A percentile compares a stretch with the other conserved stretches of the same genome.
Conservation (phyloP, 257 asterid genomes). For the Penstemon eatonii region DNA sequence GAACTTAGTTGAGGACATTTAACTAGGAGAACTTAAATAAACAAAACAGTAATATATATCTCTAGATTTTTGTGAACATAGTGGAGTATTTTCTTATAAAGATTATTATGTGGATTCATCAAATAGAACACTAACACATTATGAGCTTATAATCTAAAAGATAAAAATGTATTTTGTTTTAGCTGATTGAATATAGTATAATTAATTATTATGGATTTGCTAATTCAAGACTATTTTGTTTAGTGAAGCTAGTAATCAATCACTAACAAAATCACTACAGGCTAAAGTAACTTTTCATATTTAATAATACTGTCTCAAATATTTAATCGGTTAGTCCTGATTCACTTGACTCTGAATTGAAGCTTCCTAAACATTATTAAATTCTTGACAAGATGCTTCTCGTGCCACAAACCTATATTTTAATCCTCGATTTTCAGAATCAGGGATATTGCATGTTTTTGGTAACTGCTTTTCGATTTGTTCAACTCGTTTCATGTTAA, state of each 20-base stretch:
- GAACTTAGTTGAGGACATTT: constrained; percentile 39
- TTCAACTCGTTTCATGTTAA: no score
- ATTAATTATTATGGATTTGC: background rate
- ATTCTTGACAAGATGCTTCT: constrained; percentile 43
- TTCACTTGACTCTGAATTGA: constrained; percentile 21
- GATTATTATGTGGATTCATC: no score
- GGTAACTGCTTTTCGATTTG: no score
- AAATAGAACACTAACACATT: no score
- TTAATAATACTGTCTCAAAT: constrained; percentile 19
- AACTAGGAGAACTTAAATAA: background rate
- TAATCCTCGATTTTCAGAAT: constrained; percentile 27
- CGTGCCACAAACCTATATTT: constrained; percentile 34
- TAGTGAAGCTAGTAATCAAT: constrained; percentile 19
- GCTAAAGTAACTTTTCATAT: constrained; percentile 19
- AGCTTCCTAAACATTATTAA: constrained; percentile 26
- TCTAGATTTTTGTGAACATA: no score
- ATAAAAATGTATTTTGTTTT: no score
- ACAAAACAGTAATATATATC: background rate
- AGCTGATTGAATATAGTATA: no score
- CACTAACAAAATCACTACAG: constrained; percentile 33
- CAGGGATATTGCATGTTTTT: no score
- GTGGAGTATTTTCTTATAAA: no score
- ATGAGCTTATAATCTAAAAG: no score
- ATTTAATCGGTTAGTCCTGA: constrained; percentile 18
- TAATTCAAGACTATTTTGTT: constrained; percentile 25